Evolutionary conservation across 805 yeast species (phyloP), one percentile per base, ranked within the genome.

Genomic region (Candida rishiriensis): DNA sequence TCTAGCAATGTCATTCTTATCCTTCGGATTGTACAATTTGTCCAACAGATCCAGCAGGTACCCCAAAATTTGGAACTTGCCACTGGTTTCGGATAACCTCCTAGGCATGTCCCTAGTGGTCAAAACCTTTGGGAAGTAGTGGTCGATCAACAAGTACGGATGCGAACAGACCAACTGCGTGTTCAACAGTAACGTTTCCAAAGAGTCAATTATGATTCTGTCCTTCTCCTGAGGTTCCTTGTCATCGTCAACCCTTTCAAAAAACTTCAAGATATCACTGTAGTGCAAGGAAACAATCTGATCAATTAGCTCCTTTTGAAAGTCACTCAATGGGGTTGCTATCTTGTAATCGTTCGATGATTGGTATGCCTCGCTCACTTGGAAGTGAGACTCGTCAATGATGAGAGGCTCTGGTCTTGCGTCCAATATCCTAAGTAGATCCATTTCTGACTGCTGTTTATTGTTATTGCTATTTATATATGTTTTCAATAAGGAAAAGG

Each of bases 241-340:
- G 6, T 65, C 61, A 34, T 66, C 65, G 49, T 72, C 75, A 45
- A 73, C 67, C 40, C 78, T 69, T 60, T 88, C 95, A 57, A 87
- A 89, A 61, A 84, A 90, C 64, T 88, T 83, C 54, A 91, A 70
- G 46, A 91, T 88, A 59, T 90, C 98, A 30, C 91, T 80, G 60
- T 90, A 91, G 64, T 91, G 98, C 34, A 89, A 70, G 1, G 96
- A 86, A 11, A 91, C 86, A 29, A 93, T 89, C 60, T 89, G 96
- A 63, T 91, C 96, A 10, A 90, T 87, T 41, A 91, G 71, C 56
- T 89, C 93, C 56, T 82, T 84, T 60, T 91, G 98, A 53, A 86
- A 86, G 49, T 85, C 88, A 42, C 83, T 78, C 81, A 89, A 78
- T 3, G 96, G 90, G 7, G 91, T 83, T 1, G 95, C 85, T 26